Conservation (phyloP, 106 monocot species). For the Phalaenopsis aphrodite region DNA sequence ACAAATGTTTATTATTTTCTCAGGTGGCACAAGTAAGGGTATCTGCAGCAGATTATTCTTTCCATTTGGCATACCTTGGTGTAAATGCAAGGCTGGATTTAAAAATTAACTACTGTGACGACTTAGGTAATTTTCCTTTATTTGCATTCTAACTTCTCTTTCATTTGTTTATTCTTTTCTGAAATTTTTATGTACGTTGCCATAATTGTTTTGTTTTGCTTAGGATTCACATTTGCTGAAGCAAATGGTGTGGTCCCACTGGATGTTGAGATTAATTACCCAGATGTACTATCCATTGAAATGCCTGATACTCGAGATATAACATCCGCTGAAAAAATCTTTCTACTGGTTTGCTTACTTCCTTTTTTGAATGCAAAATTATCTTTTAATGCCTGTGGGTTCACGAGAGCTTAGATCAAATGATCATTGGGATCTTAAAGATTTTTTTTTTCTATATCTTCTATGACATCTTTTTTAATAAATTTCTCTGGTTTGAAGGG, state of each 20-base stretch:
- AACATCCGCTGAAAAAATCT: conserved; percentile 23
- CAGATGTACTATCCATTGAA: conserved; percentile 59
- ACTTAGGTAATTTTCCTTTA: conserved; percentile 48
- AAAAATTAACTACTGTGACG: conserved; percentile 55
- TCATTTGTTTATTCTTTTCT: conserved; percentile 9
- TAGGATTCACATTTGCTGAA: conserved; percentile 79
- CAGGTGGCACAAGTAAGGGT: conserved; percentile 85
- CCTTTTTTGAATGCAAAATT: background rate
- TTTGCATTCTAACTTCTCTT: background rate
- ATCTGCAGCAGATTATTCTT: conserved; percentile 24
- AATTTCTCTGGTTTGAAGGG: conserved; percentile 31
- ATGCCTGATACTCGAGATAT: conserved; percentile 20
- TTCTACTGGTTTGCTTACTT: conserved; percentile 42
- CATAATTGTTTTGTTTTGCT: background rate
- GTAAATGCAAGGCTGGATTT: conserved; percentile 57
- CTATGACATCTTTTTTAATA: background rate
- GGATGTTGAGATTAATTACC: conserved; percentile 71
- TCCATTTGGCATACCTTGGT: conserved; percentile 44
- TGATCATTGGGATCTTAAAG: background rate
- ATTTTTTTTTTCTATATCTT: background rate
- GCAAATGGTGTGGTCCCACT: conserved; percentile 65
- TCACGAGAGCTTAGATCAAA: background rate
- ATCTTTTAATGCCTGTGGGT: background rate
- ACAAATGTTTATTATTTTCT: background rate
- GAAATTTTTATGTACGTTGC: conserved; percentile 1